A percentile compares a stretch with the other conserved stretches of the same genome.
Conservation (phyloP, 2,329 filamentous ascomycete genomes). For the Aspergillus fructus region DNA sequence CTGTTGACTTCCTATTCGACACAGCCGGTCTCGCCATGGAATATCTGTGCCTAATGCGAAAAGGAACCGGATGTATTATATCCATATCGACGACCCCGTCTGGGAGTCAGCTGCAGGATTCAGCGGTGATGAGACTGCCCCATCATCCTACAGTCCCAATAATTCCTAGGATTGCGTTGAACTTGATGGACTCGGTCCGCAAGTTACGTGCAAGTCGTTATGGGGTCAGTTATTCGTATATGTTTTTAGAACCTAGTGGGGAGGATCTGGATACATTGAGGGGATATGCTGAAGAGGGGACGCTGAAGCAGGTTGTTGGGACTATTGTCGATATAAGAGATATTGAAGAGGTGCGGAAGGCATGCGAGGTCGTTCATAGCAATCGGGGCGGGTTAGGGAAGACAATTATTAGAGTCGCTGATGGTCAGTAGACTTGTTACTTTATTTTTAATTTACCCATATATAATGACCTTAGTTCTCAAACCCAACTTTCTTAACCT, state of each 20-base stretch:
- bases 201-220: conserved; percentile 37
- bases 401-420: conserved; percentile 32
- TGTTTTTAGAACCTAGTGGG: conserved; percentile 44
- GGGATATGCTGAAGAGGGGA: conserved; percentile 42
- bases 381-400: conserved; percentile 48
- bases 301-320: conserved; percentile 46
- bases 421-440: too few species aligned
- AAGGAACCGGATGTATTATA: conserved; percentile 30
- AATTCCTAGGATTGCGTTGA: conserved; percentile 24
- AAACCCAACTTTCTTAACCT: too few species aligned
- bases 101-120: conserved; percentile 35
- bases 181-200: conserved; percentile 28
- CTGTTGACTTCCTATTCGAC: conserved; percentile 50
- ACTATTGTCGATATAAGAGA: conserved; percentile 45
- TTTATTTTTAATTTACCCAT: too few species aligned
- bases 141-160: background rate
- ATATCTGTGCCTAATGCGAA: conserved; percentile 46
- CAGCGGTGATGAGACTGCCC: conserved; percentile 24
- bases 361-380: conserved; percentile 41
- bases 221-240: conserved; percentile 44
- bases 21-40: conserved; percentile 46
- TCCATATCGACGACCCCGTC: conserved; percentile 39
- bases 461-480: too few species aligned
- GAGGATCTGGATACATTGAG: conserved; percentile 46
- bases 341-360: conserved; percentile 43